These are phyloP conservation scores for Neonectria sp. DNA, from an alignment of 2,329 filamentous ascomycete species.

Conservation along the genomic window DNA sequence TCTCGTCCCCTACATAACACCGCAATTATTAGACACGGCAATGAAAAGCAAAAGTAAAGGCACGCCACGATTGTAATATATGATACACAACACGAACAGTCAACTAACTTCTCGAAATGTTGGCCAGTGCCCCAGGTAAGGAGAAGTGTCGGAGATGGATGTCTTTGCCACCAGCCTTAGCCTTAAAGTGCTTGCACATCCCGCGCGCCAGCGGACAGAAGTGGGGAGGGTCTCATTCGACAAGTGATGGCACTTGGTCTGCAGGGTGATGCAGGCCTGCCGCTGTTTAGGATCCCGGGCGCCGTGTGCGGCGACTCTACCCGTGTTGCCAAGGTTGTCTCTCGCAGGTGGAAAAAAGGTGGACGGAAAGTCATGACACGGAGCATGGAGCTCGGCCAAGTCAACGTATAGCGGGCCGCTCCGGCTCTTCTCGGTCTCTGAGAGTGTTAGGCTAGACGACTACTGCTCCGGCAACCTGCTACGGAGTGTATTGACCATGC, in stretches of 20 bases:
- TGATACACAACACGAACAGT: neutral
- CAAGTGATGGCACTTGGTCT: slow-evolving; percentile 37
- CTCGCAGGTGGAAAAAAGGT: slow-evolving; percentile 30
- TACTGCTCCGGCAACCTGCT: slow-evolving; percentile 2
- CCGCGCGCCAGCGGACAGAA: slow-evolving; percentile 23
- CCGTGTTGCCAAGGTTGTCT: slow-evolving; percentile 33
- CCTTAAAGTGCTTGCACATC: slow-evolving; percentile 45
- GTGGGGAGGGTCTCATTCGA: slow-evolving; percentile 32
- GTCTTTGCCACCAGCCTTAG: slow-evolving; percentile 28
- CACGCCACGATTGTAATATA: slow-evolving; percentile 21
- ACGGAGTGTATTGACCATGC: neutral
- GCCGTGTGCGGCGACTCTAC: slow-evolving; percentile 25
- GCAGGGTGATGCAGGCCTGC: slow-evolving; percentile 39
- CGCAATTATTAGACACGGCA: slow-evolving; percentile 21
- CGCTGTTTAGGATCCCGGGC: slow-evolving; percentile 27
- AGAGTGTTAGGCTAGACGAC: neutral
- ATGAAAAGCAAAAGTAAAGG: slow-evolving; percentile 10
- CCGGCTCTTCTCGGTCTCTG: neutral
- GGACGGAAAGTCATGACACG: slow-evolving; percentile 17
- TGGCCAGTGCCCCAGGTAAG: slow-evolving; percentile 26
- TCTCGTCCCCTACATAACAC: slow-evolving; percentile 41
- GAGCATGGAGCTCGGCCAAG: slow-evolving; percentile 9
- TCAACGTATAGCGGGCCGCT: slow-evolving; percentile 5
- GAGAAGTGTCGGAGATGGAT: slow-evolving; percentile 27
- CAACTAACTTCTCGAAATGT: slow-evolving; percentile 13